Percentiles rank a stretch among this genome's conserved stretches.
Evolutionary conservation across 768 basidiomycete species (phyloP).

Genomic region (Trametopsis cervina): DNA sequence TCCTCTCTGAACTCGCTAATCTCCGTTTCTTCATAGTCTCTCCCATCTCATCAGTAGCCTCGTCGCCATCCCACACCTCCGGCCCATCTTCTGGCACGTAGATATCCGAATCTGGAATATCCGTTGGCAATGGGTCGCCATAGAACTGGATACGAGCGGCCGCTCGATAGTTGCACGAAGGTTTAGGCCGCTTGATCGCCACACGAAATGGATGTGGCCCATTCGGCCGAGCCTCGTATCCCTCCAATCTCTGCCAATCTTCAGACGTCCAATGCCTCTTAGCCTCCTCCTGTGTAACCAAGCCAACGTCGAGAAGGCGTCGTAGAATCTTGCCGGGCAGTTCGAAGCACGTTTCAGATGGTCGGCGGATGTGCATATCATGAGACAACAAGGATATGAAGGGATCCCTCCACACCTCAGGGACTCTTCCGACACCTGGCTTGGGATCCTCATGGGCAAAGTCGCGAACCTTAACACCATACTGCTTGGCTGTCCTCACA

Average conservation of each 20-base stretch:
- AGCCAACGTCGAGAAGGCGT: conserved; percentile 21
- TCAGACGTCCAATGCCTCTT: conserved; percentile 14
- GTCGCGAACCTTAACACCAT: conserved; percentile 29
- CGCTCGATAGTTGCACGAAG: conserved; percentile 19
- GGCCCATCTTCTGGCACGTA: conserved; percentile 20
- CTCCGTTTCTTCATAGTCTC: not conserved
- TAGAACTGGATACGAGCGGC: conserved; percentile 13
- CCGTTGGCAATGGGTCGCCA: conserved; percentile 7
- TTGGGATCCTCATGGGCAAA: conserved; percentile 19
- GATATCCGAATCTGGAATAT: conserved; percentile 19
- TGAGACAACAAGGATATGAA: conserved; percentile 18
- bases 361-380: conserved; percentile 24
- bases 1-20: not conserved
- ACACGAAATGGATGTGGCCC: conserved; percentile 21
- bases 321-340: conserved; percentile 19
- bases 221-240: conserved; percentile 17
- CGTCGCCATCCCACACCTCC: conserved; percentile 19
- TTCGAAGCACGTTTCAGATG: conserved; percentile 3
- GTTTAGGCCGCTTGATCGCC: conserved; percentile 8
- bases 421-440: conserved; percentile 7
- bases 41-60: not conserved
- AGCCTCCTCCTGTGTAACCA: conserved; percentile 23
- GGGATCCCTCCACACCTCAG: conserved; percentile 21
- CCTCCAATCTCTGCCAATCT: conserved; percentile 15
- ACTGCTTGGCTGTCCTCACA: conserved; percentile 12